Conservation (phyloP, 352 stramenopile species). For the Pilasporangium apinafurcum region DNA sequence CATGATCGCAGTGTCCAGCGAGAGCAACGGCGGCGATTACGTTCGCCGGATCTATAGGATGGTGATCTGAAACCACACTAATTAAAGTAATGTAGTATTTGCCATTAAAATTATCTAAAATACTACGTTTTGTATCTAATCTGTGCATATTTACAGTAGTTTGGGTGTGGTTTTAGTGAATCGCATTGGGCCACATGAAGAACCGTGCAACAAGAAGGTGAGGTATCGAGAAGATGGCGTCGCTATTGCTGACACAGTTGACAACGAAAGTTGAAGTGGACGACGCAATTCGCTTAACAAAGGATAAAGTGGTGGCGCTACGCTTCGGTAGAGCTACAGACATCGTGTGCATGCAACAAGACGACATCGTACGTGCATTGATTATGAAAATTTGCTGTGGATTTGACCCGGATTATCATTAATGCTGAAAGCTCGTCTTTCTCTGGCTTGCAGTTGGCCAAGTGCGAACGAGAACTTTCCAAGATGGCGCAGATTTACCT, state of each 20-base stretch:
- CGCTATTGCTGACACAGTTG: conserved; percentile 66
- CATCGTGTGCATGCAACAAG: conserved; percentile 71
- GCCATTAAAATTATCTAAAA: too few species aligned
- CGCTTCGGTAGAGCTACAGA: conserved; percentile 70
- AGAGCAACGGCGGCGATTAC: too few species aligned
- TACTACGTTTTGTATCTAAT: too few species aligned
- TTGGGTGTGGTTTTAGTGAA: too few species aligned
- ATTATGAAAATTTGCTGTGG: background rate
- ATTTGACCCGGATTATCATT: background rate
- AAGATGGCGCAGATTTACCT: conserved; percentile 72
- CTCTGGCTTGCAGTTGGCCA: conserved; percentile 41
- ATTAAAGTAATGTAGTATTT: too few species aligned
- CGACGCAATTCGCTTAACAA: conserved; percentile 67
- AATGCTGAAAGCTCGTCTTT: background rate
- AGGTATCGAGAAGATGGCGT: conserved; percentile 45
- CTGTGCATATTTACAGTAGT: too few species aligned
- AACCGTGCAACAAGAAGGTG: background rate
- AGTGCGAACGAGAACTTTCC: conserved; percentile 69
- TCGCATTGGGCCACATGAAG: too few species aligned
- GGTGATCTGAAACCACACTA: too few species aligned
- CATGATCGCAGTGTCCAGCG: conserved; percentile 12
- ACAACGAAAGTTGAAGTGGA: conserved; percentile 60
- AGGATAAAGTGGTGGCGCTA: conserved; percentile 79
- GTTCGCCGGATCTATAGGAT: too few species aligned
- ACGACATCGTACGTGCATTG: conserved; percentile 59